Evolutionary conservation across 305 asterid genomes (phyloP).

Genomic region (Fraxinus latifolia): DNA sequence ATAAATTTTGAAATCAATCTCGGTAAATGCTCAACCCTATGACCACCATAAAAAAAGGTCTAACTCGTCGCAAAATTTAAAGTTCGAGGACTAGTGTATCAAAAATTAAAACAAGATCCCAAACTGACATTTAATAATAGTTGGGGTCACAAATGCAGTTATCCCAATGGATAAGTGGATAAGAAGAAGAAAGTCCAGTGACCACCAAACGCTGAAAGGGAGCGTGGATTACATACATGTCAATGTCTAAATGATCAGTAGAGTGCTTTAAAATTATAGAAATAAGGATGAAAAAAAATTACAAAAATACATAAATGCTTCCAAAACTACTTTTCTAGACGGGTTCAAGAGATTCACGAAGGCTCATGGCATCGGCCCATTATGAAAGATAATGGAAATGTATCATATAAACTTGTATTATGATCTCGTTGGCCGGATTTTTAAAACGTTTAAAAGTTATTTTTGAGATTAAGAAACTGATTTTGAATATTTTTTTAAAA

Average conservation of each 20-base stretch:
- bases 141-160: neutral
- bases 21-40: neutral
- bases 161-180: neutral
- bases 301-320: neutral
- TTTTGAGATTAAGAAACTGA: neutral
- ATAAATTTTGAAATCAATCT: neutral
- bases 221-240: neutral
- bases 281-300: neutral
- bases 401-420: neutral
- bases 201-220: neutral
- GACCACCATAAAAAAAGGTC: neutral
- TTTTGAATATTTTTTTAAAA: too few species aligned
- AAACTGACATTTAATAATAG: neutral
- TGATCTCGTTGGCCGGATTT: neutral
- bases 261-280: neutral
- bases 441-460: too few species aligned
- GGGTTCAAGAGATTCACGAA: neutral
- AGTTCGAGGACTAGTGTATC: neutral
- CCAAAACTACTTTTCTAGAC: neutral
- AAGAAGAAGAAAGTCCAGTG: neutral
- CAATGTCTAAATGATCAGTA: neutral
- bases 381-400: neutral
- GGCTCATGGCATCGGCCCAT: neutral
- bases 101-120: neutral
- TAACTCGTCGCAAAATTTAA: neutral